Conservation (phyloP, 441 rosid species). For the Aleurites moluccanus region DNA sequence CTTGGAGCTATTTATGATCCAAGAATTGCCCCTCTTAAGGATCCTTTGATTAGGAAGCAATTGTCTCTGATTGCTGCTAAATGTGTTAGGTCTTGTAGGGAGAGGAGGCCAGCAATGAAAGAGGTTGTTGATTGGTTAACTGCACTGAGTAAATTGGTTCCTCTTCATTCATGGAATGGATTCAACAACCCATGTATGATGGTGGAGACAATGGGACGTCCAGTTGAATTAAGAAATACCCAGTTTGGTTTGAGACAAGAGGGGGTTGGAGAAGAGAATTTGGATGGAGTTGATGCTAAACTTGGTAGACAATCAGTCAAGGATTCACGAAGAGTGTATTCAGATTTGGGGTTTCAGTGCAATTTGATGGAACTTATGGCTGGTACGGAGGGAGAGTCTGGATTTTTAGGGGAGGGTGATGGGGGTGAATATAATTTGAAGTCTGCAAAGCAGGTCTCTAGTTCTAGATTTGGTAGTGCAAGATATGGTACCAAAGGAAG, state of each 20-base stretch:
- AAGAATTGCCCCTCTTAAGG: slow-evolving; percentile 55
- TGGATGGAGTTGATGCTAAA: slow-evolving; percentile 37
- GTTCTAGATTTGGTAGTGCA: slow-evolving; percentile 45
- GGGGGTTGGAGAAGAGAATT: slow-evolving; percentile 30
- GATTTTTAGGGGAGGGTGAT: slow-evolving; percentile 26
- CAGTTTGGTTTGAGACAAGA: slow-evolving; percentile 25
- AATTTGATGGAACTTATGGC: slow-evolving; percentile 74
- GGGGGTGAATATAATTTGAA: slow-evolving; percentile 25
- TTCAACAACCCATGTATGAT: slow-evolving; percentile 93
- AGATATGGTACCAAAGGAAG: slow-evolving; percentile 34
- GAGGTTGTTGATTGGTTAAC: slow-evolving; percentile 84
- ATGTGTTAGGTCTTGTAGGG: slow-evolving; percentile 97
- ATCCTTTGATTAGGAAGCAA: slow-evolving; percentile 71
- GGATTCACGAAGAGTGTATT: slow-evolving; percentile 57
- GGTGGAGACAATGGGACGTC: slow-evolving; percentile 88
- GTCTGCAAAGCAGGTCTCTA: slow-evolving; percentile 29
- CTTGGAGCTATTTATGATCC: slow-evolving; percentile 77
- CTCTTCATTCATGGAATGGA: slow-evolving; percentile 86
- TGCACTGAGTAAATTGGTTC: slow-evolving; percentile 66
- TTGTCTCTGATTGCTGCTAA: slow-evolving; percentile 78
- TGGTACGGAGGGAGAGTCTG: slow-evolving; percentile 42
- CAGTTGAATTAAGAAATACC: slow-evolving; percentile 49
- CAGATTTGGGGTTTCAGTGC: slow-evolving; percentile 72
- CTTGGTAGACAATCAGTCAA: slow-evolving; percentile 28
- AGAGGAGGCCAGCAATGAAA: slow-evolving; percentile 87